phyloP scores from a whole-genome alignment of 169 alveolate species.

The Plasmodium cynomolgi region DNA sequence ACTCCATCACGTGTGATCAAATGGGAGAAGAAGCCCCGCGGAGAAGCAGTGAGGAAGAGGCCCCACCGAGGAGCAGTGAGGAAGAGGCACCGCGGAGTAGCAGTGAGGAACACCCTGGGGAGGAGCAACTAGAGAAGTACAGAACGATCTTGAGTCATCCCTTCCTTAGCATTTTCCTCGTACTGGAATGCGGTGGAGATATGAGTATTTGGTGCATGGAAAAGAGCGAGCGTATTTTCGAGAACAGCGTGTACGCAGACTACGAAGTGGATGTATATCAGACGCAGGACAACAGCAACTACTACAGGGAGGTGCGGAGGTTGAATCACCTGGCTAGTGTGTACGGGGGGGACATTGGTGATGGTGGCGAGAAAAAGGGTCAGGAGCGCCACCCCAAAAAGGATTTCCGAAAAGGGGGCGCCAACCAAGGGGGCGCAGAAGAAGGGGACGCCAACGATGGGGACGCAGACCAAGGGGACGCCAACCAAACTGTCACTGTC shows the following conservation, averaged over 20 bases:
- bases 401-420: not conserved
- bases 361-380: not conserved
- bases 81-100: not conserved
- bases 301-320: not conserved
- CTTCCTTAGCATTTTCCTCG: constrained; percentile 21
- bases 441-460: not conserved
- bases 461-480: not conserved
- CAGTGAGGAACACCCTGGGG: not conserved
- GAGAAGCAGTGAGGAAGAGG: not conserved
- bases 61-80: not conserved
- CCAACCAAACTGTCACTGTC: constrained; percentile 10
- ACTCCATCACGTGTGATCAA: not conserved
- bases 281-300: not conserved
- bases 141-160: constrained; percentile 36
- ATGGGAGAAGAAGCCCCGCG: not conserved
- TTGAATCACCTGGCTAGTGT: not conserved
- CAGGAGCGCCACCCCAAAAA: not conserved
- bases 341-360: not conserved
- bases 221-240: constrained; percentile 29
- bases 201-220: constrained; percentile 39
- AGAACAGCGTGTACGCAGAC: constrained; percentile 5
- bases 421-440: not conserved
- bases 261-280: constrained; percentile 18
- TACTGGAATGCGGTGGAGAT: constrained; percentile 9
- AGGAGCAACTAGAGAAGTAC: not conserved